A percentile compares a stretch with the other conserved stretches of the same genome.
These are phyloP conservation scores for Steccherinum ochraceum DNA, from an alignment of 768 basidiomycete species.

Conservation along the genomic window DNA sequence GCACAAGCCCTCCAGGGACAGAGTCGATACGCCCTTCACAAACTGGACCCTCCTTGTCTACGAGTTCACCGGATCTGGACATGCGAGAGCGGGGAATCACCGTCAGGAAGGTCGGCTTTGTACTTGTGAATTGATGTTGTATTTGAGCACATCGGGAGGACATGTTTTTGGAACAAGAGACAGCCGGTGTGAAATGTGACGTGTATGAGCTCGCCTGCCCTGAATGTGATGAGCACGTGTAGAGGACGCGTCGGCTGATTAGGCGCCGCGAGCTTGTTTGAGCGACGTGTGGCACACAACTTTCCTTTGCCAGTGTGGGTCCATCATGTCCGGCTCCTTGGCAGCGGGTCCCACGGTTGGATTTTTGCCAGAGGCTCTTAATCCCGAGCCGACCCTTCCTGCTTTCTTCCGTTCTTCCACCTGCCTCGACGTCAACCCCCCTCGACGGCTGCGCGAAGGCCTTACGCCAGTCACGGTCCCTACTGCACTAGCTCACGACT, in stretches of 20 bases:
- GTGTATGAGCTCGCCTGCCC: background rate
- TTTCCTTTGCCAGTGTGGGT: constrained; percentile 23
- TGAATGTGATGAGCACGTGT: constrained; percentile 1
- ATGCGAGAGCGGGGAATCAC: background rate
- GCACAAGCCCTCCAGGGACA: too few relatives aligned
- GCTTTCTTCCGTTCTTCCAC: constrained; percentile 12
- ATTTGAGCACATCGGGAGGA: background rate
- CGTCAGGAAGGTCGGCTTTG: background rate
- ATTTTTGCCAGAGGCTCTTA: constrained; percentile 2
- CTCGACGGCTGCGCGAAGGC: constrained; percentile 32
- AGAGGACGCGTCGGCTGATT: background rate
- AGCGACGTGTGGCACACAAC: background rate
- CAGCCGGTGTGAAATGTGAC: background rate
- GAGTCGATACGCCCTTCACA: too few relatives aligned
- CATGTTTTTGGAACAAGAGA: background rate
- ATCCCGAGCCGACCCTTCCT: constrained; percentile 4
- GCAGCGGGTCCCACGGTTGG: constrained; percentile 24
- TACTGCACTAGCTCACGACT: constrained; percentile 15
- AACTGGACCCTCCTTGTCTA: background rate
- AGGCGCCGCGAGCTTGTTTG: background rate
- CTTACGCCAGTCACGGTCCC: constrained; percentile 25
- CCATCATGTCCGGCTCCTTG: constrained; percentile 6
- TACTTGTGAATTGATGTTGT: background rate
- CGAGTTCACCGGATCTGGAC: background rate
- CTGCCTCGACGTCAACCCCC: constrained; percentile 26